Evolutionary conservation across 805 yeast species (phyloP).

Genomic region (Kuraishia molischiana): DNA sequence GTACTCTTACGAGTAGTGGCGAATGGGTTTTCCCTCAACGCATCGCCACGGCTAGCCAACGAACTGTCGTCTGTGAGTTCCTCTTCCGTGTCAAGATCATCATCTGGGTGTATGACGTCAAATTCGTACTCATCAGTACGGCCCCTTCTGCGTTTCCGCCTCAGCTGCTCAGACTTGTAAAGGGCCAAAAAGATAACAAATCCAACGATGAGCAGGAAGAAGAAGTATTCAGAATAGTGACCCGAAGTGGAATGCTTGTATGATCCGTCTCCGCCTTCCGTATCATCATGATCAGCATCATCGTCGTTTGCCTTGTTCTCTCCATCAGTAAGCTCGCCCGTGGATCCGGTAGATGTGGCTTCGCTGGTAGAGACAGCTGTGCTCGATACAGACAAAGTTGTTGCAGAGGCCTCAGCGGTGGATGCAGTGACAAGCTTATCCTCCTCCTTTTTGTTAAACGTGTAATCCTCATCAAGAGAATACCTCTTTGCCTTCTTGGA

Average conservation of each 20-base stretch:
- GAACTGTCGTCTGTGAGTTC: slow-evolving; percentile 22
- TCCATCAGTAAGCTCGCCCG: slow-evolving; percentile 5
- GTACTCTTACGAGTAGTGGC: slow-evolving; percentile 6
- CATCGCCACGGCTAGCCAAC: background rate
- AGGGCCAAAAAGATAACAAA: slow-evolving; percentile 34
- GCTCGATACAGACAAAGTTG: slow-evolving; percentile 5
- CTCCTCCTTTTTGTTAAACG: slow-evolving; percentile 12
- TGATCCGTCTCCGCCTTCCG: slow-evolving; percentile 17
- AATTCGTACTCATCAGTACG: slow-evolving; percentile 54
- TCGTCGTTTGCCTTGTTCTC: slow-evolving; percentile 7
- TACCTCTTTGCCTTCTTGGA: slow-evolving; percentile 48
- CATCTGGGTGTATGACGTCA: slow-evolving; percentile 67
- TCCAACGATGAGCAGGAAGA: slow-evolving; percentile 51
- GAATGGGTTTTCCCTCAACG: slow-evolving; percentile 2
- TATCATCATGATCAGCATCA: slow-evolving; percentile 5
- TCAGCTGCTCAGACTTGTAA: slow-evolving; percentile 28
- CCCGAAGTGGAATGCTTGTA: slow-evolving; percentile 19
- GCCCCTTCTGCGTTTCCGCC: slow-evolving; percentile 38
- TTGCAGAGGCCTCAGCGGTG: slow-evolving; percentile 4
- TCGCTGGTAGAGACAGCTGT: slow-evolving; percentile 8
- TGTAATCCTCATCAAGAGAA: slow-evolving; percentile 38
- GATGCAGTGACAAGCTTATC: slow-evolving; percentile 19
- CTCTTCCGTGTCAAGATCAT: slow-evolving; percentile 16
- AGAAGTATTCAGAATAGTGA: slow-evolving; percentile 52
- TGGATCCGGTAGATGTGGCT: slow-evolving; percentile 6